Percentiles rank a stretch among this genome's conserved stretches.
Evolutionary conservation across 2,329 filamentous ascomycete species (phyloP).

Genomic region (Aspergillus sergii): DNA sequence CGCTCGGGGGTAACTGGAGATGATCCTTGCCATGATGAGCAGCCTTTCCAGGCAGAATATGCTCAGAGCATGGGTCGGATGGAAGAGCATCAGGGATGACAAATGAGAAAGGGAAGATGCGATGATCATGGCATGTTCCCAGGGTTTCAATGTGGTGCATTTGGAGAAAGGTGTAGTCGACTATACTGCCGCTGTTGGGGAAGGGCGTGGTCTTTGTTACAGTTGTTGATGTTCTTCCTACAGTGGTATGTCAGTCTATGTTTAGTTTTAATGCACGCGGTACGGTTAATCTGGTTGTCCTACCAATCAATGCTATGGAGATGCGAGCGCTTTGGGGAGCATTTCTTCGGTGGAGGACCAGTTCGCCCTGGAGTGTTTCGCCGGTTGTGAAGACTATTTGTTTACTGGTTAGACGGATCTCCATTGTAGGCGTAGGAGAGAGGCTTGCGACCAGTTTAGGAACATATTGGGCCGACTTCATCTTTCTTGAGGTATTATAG

Average conservation of each 20-base stretch:
- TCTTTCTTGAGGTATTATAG: not conserved
- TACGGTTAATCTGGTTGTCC: not conserved
- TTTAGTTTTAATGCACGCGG: no score
- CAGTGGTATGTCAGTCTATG: not conserved
- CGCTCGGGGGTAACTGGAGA: constrained; percentile 5
- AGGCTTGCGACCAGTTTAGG: not conserved
- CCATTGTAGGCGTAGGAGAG: not conserved
- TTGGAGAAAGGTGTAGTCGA: not conserved
- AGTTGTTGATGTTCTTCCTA: not conserved
- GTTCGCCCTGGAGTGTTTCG: not conserved
- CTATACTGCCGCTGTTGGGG: not conserved
- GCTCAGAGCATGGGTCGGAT: not conserved
- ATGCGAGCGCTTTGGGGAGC: not conserved
- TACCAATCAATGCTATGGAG: not conserved
- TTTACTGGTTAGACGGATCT: not conserved
- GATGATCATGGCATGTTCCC: no score
- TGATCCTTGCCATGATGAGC: not conserved
- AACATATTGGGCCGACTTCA: not conserved
- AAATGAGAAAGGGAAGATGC: not conserved
- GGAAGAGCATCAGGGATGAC: not conserved
- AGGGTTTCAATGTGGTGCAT: not conserved
- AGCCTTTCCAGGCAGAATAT: not conserved
- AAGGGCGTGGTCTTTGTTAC: not conserved
- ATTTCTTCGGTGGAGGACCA: not conserved
- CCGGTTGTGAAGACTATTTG: not conserved